Conservation (phyloP, 106 monocot species). For the Narthecium ossifragum region DNA sequence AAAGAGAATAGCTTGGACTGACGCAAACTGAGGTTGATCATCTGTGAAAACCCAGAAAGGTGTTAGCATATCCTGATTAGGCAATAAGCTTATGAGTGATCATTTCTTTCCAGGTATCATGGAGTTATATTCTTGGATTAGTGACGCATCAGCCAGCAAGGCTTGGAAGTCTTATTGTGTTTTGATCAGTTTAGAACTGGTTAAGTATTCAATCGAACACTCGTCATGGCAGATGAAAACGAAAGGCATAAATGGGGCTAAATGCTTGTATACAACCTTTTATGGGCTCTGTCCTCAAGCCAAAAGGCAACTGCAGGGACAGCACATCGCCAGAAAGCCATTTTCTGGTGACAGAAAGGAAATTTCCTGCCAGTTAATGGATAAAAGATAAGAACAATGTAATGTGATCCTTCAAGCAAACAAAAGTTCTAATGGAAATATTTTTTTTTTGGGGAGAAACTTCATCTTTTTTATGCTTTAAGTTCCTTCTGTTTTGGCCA, state of each 20-base stretch:
- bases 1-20: conserved; percentile 66
- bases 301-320: conserved; percentile 45
- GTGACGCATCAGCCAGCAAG: too few species aligned
- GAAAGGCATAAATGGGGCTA: too few species aligned
- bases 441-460: too few species aligned
- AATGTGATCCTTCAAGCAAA: too few species aligned
- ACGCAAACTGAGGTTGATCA: conserved; percentile 53
- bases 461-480: too few species aligned
- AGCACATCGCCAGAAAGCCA: conserved; percentile 60
- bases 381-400: not conserved
- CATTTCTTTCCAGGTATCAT: too few species aligned
- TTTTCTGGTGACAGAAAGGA: conserved; percentile 51
- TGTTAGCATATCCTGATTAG: not conserved
- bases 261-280: conserved; percentile 35
- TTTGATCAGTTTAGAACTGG: not conserved
- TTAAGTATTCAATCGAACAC: too few species aligned
- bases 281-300: conserved; percentile 61
- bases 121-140: not conserved
- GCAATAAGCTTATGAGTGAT: too few species aligned
- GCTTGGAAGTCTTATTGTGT: too few species aligned
- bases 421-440: too few species aligned
- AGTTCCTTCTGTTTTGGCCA: too few species aligned
- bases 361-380: conserved; percentile 50
- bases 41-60: conserved; percentile 25
- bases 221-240: too few species aligned